Conservation (phyloP, 257 asterid species). For the Coffea eugenioides region DNA sequence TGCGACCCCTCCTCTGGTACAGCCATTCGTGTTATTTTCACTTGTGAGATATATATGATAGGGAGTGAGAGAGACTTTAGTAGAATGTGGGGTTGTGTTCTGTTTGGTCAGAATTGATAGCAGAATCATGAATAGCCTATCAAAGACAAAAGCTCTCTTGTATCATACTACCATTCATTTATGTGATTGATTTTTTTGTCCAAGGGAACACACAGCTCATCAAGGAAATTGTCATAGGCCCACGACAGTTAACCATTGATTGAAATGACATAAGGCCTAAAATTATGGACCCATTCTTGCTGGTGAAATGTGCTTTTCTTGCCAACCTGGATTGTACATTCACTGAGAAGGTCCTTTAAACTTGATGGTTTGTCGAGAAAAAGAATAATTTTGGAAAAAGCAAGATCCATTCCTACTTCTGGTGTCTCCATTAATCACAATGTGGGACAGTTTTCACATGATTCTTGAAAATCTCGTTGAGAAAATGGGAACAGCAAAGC, state of each 20-base stretch:
- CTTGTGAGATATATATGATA: neutral
- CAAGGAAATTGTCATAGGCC: neutral
- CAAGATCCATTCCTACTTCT: neutral
- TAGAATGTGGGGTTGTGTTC: neutral
- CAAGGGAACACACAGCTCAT: neutral
- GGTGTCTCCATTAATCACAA: too few species aligned
- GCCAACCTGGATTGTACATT: neutral
- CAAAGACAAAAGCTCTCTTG: neutral
- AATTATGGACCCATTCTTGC: neutral
- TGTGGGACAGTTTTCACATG: too few species aligned
- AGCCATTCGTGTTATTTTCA: neutral
- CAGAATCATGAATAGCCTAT: neutral
- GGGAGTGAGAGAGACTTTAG: constrained; percentile 1
- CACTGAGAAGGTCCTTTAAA: neutral
- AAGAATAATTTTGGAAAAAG: neutral
- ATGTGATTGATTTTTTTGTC: neutral
- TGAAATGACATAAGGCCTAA: neutral
- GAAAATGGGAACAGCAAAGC: too few species aligned
- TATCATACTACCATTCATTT: neutral
- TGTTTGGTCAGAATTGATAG: neutral
- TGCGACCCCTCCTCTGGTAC: neutral
- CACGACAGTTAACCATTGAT: neutral
- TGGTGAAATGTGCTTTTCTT: neutral
- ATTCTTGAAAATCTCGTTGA: too few species aligned
- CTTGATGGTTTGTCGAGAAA: neutral